Percentiles rank a stretch among this genome's conserved stretches.
Evolutionary conservation across 176 grass and related monocot species (phyloP).

Genomic region (Secale cereale): DNA sequence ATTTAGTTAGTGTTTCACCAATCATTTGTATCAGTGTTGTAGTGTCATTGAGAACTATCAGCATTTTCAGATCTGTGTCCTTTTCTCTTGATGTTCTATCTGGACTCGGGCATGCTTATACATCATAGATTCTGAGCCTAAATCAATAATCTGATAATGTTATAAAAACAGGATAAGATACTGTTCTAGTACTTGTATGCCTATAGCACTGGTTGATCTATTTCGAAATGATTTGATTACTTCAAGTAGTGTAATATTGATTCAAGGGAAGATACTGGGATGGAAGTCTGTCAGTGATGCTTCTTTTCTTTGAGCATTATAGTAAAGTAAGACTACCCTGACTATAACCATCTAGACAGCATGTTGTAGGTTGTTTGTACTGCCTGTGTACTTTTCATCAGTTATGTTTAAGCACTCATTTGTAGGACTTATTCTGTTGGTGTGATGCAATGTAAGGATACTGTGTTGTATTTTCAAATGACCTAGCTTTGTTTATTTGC

Average conservation of each 20-base stretch:
- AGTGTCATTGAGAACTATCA: not conserved
- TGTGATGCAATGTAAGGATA: not conserved
- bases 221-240: not conserved
- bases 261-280: not conserved
- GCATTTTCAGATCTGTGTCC: not conserved
- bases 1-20: not conserved
- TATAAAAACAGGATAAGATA: too few relatives aligned
- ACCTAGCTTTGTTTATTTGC: not conserved
- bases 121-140: not conserved
- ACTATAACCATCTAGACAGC: not conserved
- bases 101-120: not conserved
- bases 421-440: not conserved
- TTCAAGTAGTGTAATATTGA: not conserved
- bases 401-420: slow-evolving; percentile 11
- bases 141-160: not conserved
- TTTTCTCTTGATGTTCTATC: slow-evolving; percentile 17
- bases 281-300: not conserved
- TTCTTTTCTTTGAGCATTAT: slow-evolving; percentile 10
- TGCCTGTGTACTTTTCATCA: not conserved
- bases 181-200: slow-evolving; percentile 15
- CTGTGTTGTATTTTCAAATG: not conserved
- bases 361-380: slow-evolving; percentile 23
- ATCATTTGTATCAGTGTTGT: not conserved
- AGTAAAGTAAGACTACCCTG: slow-evolving; percentile 4
- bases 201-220: not conserved